Conservation (phyloP, 352 stramenopile species). For the Phytophthora sansomeana region DNA sequence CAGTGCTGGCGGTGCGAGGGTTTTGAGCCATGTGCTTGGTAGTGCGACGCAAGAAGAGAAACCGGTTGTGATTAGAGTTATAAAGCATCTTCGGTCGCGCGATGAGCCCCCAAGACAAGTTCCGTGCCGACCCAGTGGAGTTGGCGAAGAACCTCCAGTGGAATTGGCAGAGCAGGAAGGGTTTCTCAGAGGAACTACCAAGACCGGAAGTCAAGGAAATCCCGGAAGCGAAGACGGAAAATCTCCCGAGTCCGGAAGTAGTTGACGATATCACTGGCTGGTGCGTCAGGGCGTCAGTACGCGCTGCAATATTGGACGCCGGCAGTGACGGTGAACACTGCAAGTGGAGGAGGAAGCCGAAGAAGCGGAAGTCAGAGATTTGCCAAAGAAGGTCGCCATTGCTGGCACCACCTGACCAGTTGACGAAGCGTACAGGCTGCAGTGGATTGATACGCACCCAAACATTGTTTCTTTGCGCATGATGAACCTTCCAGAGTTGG, state of each 20-base stretch:
- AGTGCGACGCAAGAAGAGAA: slow-evolving; percentile 44
- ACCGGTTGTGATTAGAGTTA: slow-evolving; percentile 53
- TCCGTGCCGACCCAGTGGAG: slow-evolving; percentile 25
- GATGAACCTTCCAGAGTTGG: slow-evolving; percentile 62
- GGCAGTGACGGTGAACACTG: slow-evolving; percentile 16
- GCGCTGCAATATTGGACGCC: slow-evolving; percentile 33
- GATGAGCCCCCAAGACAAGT: slow-evolving; percentile 27
- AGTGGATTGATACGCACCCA: slow-evolving; percentile 42
- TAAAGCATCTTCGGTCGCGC: slow-evolving; percentile 52
- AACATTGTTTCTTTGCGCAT: slow-evolving; percentile 50
- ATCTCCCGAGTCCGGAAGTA: slow-evolving; percentile 5
- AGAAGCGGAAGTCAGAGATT: slow-evolving; percentile 6
- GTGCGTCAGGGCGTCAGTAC: slow-evolving; percentile 46
- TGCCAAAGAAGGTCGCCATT: slow-evolving; percentile 14
- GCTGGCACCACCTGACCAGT: slow-evolving; percentile 37
- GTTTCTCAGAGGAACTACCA: slow-evolving; percentile 25
- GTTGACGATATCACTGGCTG: slow-evolving; percentile 31
- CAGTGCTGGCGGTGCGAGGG: slow-evolving; percentile 39
- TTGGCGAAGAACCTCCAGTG: slow-evolving; percentile 25
- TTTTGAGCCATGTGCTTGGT: slow-evolving; percentile 54
- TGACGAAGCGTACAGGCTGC: slow-evolving; percentile 49
- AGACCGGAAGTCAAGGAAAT: neutral
- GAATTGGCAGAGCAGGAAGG: slow-evolving; percentile 33
- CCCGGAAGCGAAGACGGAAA: slow-evolving; percentile 16
- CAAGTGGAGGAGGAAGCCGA: slow-evolving; percentile 20